A percentile compares a stretch with the other conserved stretches of the same genome.
phyloP scores from a whole-genome alignment of 306 rosid species.

The Castanospermum australe region DNA sequence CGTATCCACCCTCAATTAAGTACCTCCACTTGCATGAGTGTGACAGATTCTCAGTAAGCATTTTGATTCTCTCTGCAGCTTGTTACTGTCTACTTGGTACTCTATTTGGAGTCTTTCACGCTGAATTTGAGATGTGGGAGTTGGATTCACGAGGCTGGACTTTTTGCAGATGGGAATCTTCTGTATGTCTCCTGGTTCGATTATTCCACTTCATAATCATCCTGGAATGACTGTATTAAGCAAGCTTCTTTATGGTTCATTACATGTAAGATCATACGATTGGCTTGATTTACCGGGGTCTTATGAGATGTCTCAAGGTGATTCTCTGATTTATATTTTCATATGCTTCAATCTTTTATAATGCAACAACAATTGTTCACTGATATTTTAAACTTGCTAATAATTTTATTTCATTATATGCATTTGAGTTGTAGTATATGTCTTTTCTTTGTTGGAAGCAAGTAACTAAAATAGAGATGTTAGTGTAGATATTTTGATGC shows the following conservation, averaged over 20 bases:
- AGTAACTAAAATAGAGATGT: no score
- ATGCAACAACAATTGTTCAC: neutral
- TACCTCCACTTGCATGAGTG: constrained; percentile 51
- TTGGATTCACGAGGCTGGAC: constrained; percentile 14
- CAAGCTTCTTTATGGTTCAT: constrained; percentile 80
- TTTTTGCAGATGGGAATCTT: constrained; percentile 77
- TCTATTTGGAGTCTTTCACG: constrained; percentile 10
- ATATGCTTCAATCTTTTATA: constrained; percentile 2
- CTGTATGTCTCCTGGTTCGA: constrained; percentile 76
- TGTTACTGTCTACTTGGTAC: neutral
- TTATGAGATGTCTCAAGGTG: constrained; percentile 57
- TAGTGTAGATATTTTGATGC: no score
- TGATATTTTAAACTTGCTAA: neutral
- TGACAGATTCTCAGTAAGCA: constrained; percentile 46
- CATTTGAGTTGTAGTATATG: neutral
- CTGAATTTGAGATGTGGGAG: constrained; percentile 5
- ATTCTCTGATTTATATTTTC: neutral
- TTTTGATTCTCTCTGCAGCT: neutral
- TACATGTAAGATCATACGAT: constrained; percentile 68
- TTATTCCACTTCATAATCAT: constrained; percentile 86
- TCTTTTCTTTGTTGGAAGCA: no score
- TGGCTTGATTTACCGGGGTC: constrained; percentile 68
- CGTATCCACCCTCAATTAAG: constrained; percentile 34
- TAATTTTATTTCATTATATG: neutral
- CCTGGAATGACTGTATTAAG: constrained; percentile 94